Evolutionary conservation across 495 filamentous ascomycete genomes (phyloP).

Genomic region (Hyaloscypha bicolor): DNA sequence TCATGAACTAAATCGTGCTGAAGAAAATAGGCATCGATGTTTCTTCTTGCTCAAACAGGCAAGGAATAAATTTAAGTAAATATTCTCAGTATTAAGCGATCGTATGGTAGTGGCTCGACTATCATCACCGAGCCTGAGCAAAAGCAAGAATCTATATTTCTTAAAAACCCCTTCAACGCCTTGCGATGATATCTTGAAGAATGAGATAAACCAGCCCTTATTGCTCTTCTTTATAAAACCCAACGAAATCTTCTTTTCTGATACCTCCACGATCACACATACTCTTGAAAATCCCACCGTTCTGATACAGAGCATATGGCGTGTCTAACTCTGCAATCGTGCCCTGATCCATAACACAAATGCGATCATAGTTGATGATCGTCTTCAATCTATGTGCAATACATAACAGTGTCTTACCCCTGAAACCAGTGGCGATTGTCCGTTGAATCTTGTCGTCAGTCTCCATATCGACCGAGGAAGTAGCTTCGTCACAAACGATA

Average conservation of each 20-base stretch:
- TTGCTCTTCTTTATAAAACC: constrained; percentile 11
- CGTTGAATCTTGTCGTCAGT: constrained; percentile 94
- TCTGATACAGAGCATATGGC: constrained; percentile 71
- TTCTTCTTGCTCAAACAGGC: too few relatives aligned
- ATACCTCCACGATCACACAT: constrained; percentile 97
- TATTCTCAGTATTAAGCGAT: neutral
- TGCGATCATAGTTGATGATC: constrained; percentile 92
- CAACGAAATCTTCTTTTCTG: constrained; percentile 66
- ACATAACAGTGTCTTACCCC: constrained; percentile 86
- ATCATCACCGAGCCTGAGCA: neutral
- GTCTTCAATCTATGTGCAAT: constrained; percentile 94
- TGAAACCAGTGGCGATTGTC: constrained; percentile 85
- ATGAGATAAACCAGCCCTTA: neutral
- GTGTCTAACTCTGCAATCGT: constrained; percentile 81
- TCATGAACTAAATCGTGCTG: too few relatives aligned
- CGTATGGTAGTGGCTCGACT: neutral
- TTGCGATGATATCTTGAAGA: constrained; percentile 1
- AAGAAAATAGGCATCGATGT: too few relatives aligned
- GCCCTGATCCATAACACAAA: constrained; percentile 93
- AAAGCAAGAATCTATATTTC: neutral
- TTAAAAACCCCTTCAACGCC: neutral
- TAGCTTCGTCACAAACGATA: constrained; percentile 96
- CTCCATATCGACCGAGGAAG: constrained; percentile 90
- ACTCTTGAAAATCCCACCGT: constrained; percentile 72
- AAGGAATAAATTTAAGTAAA: neutral